phyloP scores from a whole-genome alignment of 2,329 filamentous ascomycete genomes.

The Stachybotrys elegans region DNA sequence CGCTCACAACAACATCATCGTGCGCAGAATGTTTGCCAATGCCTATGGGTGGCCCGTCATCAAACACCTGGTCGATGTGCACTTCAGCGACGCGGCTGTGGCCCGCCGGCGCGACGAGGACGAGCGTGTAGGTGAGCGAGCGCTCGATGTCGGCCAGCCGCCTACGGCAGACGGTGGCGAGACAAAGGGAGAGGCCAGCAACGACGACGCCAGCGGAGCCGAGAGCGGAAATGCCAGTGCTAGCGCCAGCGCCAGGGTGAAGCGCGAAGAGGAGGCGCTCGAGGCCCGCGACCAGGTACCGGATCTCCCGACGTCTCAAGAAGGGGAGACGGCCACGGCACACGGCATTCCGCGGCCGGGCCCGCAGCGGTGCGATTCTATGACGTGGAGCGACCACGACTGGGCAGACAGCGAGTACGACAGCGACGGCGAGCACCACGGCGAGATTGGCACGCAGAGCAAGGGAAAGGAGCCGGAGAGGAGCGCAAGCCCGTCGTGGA shows the following conservation, averaged over 20 bases:
- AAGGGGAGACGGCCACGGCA: conserved; percentile 15
- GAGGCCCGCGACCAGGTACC: conserved; percentile 40
- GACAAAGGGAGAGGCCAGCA: conserved; percentile 35
- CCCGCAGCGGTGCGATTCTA: conserved; percentile 41
- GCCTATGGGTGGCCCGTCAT: conserved; percentile 97
- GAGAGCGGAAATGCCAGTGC: conserved; percentile 11
- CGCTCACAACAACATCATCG: conserved; percentile 97
- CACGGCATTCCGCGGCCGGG: conserved; percentile 12
- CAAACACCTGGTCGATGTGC: conserved; percentile 89
- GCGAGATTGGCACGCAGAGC: conserved; percentile 6
- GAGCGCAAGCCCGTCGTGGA: conserved; percentile 33
- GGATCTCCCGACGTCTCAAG: conserved; percentile 32
- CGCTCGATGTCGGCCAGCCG: conserved; percentile 51
- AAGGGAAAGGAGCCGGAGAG: conserved; percentile 15
- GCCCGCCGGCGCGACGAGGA: conserved; percentile 63
- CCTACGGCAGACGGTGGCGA: conserved; percentile 63
- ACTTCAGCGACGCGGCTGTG: conserved; percentile 70
- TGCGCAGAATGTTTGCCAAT: conserved; percentile 93
- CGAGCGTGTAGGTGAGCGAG: conserved; percentile 63
- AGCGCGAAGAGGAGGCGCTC: conserved; percentile 22
- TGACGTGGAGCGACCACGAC: conserved; percentile 62
- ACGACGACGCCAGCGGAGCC: conserved; percentile 22
- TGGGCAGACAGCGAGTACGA: conserved; percentile 51
- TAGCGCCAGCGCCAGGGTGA: conserved; percentile 12
- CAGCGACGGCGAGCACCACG: conserved; percentile 11